phyloP scores from a whole-genome alignment of 1,284 basidiomycete genomes.

The Inonotus obliquus region DNA sequence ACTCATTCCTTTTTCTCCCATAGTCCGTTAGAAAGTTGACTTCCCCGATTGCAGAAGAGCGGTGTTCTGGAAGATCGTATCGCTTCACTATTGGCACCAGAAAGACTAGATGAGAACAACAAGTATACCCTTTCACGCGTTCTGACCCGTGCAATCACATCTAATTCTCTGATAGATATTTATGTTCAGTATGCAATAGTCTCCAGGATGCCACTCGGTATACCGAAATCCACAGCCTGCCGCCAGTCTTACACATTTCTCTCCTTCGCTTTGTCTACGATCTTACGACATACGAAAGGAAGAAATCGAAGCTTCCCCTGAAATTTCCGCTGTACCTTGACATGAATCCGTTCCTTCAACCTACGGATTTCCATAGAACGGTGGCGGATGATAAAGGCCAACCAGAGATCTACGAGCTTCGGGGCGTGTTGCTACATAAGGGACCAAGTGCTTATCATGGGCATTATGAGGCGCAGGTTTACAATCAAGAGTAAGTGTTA shows the following conservation, averaged over 20 bases:
- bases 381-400: conserved; percentile 13
- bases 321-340: conserved; percentile 70
- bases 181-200: conserved; percentile 65
- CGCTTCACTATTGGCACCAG: conserved; percentile 53
- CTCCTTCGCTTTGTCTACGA: conserved; percentile 88
- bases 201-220: conserved; percentile 77
- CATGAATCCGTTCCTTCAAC: conserved; percentile 59
- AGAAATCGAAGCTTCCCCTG: conserved; percentile 78
- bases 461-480: conserved; percentile 88
- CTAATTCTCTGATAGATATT: conserved; percentile 48
- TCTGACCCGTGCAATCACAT: background rate
- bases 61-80: conserved; percentile 71
- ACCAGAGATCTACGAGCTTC: conserved; percentile 63
- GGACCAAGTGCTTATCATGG: conserved; percentile 87
- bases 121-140: conserved; percentile 37
- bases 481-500: conserved; percentile 55
- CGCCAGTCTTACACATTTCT: conserved; percentile 85
- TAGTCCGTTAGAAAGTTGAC: conserved; percentile 7
- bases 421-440: conserved; percentile 81
- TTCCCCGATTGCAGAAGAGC: conserved; percentile 47
- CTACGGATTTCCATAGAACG: conserved; percentile 17
- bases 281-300: conserved; percentile 66
- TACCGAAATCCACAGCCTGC: conserved; percentile 61
- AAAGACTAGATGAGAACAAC: conserved; percentile 77
- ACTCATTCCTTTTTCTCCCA: conserved; percentile 1